These are phyloP conservation scores for Aleurites moluccanus DNA, from an alignment of 441 rosid species.

Conservation along the genomic window DNA sequence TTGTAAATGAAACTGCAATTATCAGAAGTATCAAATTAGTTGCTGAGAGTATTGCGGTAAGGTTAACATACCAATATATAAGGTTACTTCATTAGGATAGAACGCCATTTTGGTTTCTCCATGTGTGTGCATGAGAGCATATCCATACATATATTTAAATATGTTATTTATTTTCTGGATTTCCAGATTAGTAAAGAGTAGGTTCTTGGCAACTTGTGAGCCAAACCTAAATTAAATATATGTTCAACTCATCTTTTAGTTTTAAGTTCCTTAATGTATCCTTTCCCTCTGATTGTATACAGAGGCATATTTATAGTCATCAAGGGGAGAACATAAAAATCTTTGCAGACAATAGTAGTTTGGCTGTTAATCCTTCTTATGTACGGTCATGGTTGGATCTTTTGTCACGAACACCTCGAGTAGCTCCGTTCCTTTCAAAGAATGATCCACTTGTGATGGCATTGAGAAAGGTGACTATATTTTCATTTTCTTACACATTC, in stretches of 20 bases:
- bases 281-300: constrained; percentile 27
- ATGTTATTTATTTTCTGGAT: not conserved
- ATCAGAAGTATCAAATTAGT: constrained; percentile 76
- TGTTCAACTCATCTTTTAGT: not conserved
- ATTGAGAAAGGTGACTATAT: constrained; percentile 61
- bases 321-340: constrained; percentile 73
- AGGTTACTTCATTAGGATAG: constrained; percentile 2
- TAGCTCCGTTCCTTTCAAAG: constrained; percentile 91
- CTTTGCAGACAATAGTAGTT: constrained; percentile 80
- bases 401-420: constrained; percentile 86
- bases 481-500: not conserved
- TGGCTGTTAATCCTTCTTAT: constrained; percentile 79
- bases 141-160: not conserved
- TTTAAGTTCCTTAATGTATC: constrained; percentile 20
- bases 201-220: constrained; percentile 9
- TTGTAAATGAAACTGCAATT: constrained; percentile 64
- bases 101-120: not conserved
- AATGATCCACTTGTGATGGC: constrained; percentile 80
- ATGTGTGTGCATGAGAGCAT: too few species aligned
- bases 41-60: constrained; percentile 96
- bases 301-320: constrained; percentile 88
- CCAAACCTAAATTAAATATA: not conserved
- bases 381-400: constrained; percentile 78
- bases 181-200: not conserved
- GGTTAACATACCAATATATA: constrained; percentile 15